These are phyloP conservation scores for Xerocomus nothofagi DNA, from an alignment of 1,284 basidiomycete genomes.

Conservation along the genomic window DNA sequence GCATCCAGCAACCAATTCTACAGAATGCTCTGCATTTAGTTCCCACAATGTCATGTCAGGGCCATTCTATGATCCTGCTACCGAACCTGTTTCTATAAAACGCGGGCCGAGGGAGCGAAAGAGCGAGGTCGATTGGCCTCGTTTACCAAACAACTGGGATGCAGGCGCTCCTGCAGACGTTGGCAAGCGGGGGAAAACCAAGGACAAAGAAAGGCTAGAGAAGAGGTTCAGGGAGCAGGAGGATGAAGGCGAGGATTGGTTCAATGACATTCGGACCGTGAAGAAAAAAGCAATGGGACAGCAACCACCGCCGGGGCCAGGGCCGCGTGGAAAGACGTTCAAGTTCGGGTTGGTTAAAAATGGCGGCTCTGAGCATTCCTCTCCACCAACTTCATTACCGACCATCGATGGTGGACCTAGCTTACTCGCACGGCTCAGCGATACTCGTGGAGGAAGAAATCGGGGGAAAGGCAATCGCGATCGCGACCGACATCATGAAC, in stretches of 20 bases:
- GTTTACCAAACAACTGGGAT: conserved; percentile 45
- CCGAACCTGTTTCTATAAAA: conserved; percentile 19
- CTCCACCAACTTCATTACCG: conserved; percentile 9
- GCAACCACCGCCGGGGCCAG: conserved; percentile 2
- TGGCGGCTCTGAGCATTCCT: conserved; percentile 16
- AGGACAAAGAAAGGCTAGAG: conserved; percentile 57
- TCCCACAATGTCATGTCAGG: conserved; percentile 65
- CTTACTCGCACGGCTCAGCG: conserved; percentile 33
- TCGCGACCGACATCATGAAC: conserved; percentile 11
- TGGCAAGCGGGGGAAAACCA: conserved; percentile 60
- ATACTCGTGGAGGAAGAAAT: conserved; percentile 13
- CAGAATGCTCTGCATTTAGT: conserved; percentile 77
- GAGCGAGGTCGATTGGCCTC: conserved; percentile 11
- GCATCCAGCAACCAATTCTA: conserved; percentile 49
- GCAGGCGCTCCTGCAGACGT: conserved; percentile 55
- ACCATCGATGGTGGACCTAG: conserved; percentile 17
- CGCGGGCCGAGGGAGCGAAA: conserved; percentile 20
- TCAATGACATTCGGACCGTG: conserved; percentile 38
- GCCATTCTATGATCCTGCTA: conserved; percentile 62
- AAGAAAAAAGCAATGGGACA: conserved; percentile 27
- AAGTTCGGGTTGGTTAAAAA: conserved; percentile 39
- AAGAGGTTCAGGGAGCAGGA: conserved; percentile 46
- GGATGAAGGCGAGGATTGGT: conserved; percentile 65
- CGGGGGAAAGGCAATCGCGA: conserved; percentile 9
- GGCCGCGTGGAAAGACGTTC: conserved; percentile 34